A percentile compares a stretch with the other conserved stretches of the same genome.
phyloP scores from a whole-genome alignment of 768 basidiomycete species.

The Auriscalpium microsporum region DNA sequence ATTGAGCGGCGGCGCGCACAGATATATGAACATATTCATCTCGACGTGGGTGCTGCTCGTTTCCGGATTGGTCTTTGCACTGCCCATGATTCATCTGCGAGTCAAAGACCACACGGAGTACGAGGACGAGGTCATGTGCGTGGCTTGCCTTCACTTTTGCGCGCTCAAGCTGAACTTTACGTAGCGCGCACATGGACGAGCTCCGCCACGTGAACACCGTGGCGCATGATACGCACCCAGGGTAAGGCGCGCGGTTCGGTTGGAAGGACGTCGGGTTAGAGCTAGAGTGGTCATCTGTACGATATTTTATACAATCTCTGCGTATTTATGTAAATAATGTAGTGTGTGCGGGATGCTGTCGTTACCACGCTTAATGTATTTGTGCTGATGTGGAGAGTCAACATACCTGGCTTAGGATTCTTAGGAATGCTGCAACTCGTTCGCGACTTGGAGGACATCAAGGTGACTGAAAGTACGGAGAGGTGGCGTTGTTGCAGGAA shows the following conservation, averaged over 20 bases:
- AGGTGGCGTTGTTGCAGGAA: too few relatives aligned
- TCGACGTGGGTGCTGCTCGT: conserved; percentile 69
- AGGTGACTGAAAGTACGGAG: too few relatives aligned
- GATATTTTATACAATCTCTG: background rate
- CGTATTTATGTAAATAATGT: too few relatives aligned
- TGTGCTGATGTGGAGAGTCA: background rate
- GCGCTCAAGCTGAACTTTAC: background rate
- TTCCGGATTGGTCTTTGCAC: conserved; percentile 53
- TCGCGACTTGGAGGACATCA: too few relatives aligned
- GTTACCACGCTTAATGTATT: background rate
- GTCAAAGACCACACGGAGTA: conserved; percentile 52
- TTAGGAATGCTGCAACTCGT: too few relatives aligned
- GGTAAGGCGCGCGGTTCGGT: background rate
- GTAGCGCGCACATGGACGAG: background rate
- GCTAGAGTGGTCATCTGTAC: background rate
- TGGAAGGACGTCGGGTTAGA: background rate
- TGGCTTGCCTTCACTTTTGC: conserved; percentile 1
- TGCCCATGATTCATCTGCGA: conserved; percentile 68
- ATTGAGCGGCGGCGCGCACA: conserved; percentile 11
- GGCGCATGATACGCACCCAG: background rate
- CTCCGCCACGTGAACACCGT: background rate
- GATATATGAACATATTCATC: conserved; percentile 62
- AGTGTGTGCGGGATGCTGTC: background rate
- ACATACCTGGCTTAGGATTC: too few relatives aligned
- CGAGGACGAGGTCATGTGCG: conserved; percentile 47